Evolutionary conservation across 2,329 filamentous ascomycete genomes (phyloP).

Genomic region (Fusarium setosum): DNA sequence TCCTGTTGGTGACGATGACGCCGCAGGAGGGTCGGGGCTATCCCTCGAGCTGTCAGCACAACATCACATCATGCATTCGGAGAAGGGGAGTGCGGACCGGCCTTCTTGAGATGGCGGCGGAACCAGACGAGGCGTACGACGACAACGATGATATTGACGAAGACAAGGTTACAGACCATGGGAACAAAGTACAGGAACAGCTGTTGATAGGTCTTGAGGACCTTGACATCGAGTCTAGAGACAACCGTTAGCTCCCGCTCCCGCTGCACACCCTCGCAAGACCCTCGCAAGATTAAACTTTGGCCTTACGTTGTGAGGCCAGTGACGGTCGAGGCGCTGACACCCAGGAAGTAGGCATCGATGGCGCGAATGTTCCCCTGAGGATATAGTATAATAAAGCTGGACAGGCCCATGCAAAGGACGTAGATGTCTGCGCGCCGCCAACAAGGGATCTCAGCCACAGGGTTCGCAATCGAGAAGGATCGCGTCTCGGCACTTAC

Average conservation of each 20-base stretch:
- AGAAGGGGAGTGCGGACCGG: conserved; percentile 41
- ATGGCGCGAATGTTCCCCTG: conserved; percentile 47
- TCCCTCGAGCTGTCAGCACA: background rate
- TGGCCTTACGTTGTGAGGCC: conserved; percentile 60
- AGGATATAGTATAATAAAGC: conserved; percentile 36
- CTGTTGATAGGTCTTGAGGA: conserved; percentile 62
- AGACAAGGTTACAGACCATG: conserved; percentile 59
- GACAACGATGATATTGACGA: conserved; percentile 62
- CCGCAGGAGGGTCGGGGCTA: conserved; percentile 28
- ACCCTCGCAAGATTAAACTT: background rate
- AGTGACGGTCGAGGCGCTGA: conserved; percentile 61
- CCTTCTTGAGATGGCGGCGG: conserved; percentile 54
- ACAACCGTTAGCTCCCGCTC: conserved; percentile 11
- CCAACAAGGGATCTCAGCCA: conserved; percentile 12
- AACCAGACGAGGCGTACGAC: conserved; percentile 62
- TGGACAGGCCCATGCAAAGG: conserved; percentile 35
- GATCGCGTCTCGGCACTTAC: conserved; percentile 26
- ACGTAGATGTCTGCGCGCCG: conserved; percentile 39
- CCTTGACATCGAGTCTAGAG: conserved; percentile 60
- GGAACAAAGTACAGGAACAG: conserved; percentile 62
- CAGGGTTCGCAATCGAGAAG: background rate
- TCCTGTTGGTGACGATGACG: conserved; percentile 8
- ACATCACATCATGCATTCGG: too few relatives aligned
- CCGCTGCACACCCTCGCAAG: background rate
- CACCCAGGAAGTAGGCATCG: conserved; percentile 63